Percentiles rank a stretch among this genome's conserved stretches.
Conservation (phyloP, 2,329 filamentous ascomycete genomes). For the Colletotrichum zoysiae region DNA sequence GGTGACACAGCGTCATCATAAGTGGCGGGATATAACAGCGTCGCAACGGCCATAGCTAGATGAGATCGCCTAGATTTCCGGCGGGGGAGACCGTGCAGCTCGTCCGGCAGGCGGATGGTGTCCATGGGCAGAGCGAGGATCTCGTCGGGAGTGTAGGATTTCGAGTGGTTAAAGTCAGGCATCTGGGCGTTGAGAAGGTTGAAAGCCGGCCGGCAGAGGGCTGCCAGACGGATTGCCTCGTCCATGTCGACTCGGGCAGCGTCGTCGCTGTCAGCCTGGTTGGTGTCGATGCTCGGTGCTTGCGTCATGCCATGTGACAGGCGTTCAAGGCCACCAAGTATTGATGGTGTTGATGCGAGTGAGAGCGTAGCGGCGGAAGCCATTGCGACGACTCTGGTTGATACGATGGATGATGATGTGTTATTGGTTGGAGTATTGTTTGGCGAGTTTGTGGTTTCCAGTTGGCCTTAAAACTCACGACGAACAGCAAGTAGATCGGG, state of each 20-base stretch:
- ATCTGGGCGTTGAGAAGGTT: conserved; percentile 46
- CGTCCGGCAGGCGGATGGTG: conserved; percentile 48
- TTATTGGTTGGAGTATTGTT: background rate
- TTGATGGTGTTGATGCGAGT: conserved; percentile 41
- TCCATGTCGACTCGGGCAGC: conserved; percentile 33
- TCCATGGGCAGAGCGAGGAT: conserved; percentile 52
- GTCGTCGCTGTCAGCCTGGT: conserved; percentile 2
- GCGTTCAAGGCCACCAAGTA: background rate
- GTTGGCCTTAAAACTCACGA: background rate
- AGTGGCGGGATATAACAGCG: conserved; percentile 50
- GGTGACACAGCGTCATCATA: conserved; percentile 52
- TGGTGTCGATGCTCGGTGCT: conserved; percentile 6
- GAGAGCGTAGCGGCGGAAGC: conserved; percentile 51
- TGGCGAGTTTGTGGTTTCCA: background rate
- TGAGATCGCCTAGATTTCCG: conserved; percentile 50
- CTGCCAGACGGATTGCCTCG: conserved; percentile 48
- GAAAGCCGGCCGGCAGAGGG: conserved; percentile 48
- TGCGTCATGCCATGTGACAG: conserved; percentile 20
- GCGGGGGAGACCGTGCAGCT: conserved; percentile 51
- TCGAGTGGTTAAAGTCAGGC: conserved; percentile 48
- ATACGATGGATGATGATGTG: background rate
- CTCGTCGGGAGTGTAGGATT: conserved; percentile 51
- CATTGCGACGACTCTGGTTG: conserved; percentile 43
- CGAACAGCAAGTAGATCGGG: too few relatives aligned
- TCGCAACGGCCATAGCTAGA: conserved; percentile 49